Evolutionary conservation across 306 rosid genomes (phyloP), one percentile per base, ranked within the genome.

Genomic region (Rosa rugosa): DNA sequence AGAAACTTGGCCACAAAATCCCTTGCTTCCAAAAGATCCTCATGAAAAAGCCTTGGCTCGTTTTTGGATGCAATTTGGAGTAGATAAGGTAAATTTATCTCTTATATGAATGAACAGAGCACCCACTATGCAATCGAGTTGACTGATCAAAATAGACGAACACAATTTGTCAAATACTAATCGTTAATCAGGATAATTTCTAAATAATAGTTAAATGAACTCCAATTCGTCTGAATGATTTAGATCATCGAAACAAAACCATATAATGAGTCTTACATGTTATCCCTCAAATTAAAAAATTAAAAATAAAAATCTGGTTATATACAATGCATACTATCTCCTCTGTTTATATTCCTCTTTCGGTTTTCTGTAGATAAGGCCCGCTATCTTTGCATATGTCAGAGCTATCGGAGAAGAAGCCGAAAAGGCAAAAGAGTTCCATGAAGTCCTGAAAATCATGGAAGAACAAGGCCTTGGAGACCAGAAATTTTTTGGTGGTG

Each of bases 11-110:
- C 84, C 84, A 3, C 46, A 69, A 1, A 62, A 65, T 8, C 87
- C 89, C 3, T 8, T 86, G 60, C 72, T 86, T 16, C 85, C 87
- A 0, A 18, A 41, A 5, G 84, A 81, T 22, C 75, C 89, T 60
- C 27, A 47, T 66, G 78, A 72, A 10, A 83, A 81, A 67, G 82
- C 89, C 16, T 31, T 77, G 2, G 83, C 85, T 22, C 75, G 85
- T 8, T 83, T 86, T 63, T 86, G 87, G 87, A 71, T 79, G 4
- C 71, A 78, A 6, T 86, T 75, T 40, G 68, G 27, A 0, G 81
- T 60, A 1, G 91, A 83, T 4, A 65, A 83, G 88, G 93, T 89
- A 80, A n/a, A 3, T 16, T 16, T 49, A 4, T 50, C 18, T 16
- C 1, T 2, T 2, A 31, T 2, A 14, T 50, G 7, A 50, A 50